These are phyloP conservation scores for Lentinula raphanica DNA, from an alignment of 768 basidiomycete species.

Conservation along the genomic window DNA sequence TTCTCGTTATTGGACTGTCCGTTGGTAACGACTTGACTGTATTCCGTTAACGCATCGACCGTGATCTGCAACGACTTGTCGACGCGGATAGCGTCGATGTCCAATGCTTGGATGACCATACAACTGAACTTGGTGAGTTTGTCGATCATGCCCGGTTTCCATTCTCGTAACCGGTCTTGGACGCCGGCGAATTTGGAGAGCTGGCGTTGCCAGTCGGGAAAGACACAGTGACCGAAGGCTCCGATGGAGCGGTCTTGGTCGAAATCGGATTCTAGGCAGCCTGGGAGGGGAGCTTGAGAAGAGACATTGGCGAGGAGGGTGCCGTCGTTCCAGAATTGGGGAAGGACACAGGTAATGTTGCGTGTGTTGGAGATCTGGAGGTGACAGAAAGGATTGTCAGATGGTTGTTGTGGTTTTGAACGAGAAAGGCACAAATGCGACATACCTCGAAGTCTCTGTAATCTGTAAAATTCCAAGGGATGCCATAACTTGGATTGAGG, in stretches of 20 bases:
- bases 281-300: constrained; percentile 28
- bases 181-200: constrained; percentile 59
- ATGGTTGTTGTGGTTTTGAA: too few species aligned
- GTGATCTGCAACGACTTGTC: constrained; percentile 93
- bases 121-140: constrained; percentile 79
- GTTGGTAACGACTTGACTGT: too few species aligned
- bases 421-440: constrained; percentile 1
- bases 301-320: constrained; percentile 33
- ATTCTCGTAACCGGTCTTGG: constrained; percentile 92
- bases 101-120: constrained; percentile 81
- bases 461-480: constrained; percentile 81
- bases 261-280: constrained; percentile 83
- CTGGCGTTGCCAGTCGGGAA: constrained; percentile 33
- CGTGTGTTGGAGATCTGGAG: constrained; percentile 59
- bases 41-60: constrained; percentile 70
- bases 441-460: constrained; percentile 78
- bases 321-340: constrained; percentile 76
- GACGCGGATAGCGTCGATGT: constrained; percentile 91
- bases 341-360: constrained; percentile 70
- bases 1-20: too few species aligned
- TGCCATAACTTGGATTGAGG: constrained; percentile 69
- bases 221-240: constrained; percentile 96
- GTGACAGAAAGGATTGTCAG: constrained; percentile 6
- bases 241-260: constrained; percentile 97
- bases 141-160: constrained; percentile 73